Evolutionary conservation across 495 filamentous ascomycete species (phyloP), one percentile per base, ranked within the genome.

Genomic region (Immersiella caudata): DNA sequence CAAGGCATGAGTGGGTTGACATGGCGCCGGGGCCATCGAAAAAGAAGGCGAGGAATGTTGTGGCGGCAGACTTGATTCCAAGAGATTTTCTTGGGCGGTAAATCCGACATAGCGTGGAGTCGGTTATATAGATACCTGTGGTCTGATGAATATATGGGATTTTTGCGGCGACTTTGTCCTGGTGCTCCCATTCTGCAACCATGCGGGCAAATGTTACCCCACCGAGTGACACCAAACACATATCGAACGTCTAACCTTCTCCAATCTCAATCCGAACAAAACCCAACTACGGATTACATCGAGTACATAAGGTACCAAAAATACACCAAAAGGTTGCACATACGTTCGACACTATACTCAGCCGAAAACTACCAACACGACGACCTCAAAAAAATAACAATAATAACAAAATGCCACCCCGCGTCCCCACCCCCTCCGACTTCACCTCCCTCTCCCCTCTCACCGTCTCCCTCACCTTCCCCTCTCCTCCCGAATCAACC

Each of bases 1-100:
- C 67, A 9, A 82, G 91, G 68, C 88, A 91, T 33, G 75, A 79
- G n/a, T 97, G 93, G 93, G 80, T 82, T 22, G 75, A 83, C 18
- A 87, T 89, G 81, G 60, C 58, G 55, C 64, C 74, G 6, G 85
- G 85, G 11, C 79, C 82, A 60, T 82, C 81, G 12, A 76, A 65
- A 62, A 68, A 83, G 26, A 79, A 71, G 52, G 65, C 56, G 22
- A 71, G 80, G 62, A 60, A 54, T 0, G 40, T 73, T 7, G 20
- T 67, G 18, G 56, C 46, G 64, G 51, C 27, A 1, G 21, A 61
- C 49, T 49, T 65, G 0, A 35, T 64, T 18, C 40, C 40, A 2
- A 46, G 40, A 46, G 40, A 46, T 5, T 46, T 46, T 46, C 40
- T 62, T 62, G 21, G 24, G 35, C 52, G 25, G 25, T 22, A 27